Percentiles rank a stretch among this genome's conserved stretches.
Conservation (phyloP, 306 rosid genomes). For the Mimosa bimucronata region DNA sequence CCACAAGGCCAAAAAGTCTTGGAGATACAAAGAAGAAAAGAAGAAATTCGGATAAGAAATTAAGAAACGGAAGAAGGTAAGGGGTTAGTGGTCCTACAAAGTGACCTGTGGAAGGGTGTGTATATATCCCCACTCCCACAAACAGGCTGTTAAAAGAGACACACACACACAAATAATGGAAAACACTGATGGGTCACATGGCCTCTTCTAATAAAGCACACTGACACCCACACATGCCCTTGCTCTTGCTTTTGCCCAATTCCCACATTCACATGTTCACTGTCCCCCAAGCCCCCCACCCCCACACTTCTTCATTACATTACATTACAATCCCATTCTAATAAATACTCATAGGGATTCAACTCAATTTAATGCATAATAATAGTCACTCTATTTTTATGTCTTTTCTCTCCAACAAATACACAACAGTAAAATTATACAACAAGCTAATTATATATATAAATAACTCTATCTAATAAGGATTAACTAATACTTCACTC, state of each 20-base stretch:
- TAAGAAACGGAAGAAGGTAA: conserved; percentile 11
- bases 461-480: not conserved
- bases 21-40: conserved; percentile 31
- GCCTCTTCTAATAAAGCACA: conserved; percentile 57
- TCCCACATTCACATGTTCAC: conserved; percentile 73
- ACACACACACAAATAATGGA: conserved; percentile 62
- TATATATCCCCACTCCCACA: conserved; percentile 28
- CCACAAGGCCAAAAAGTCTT: conserved; percentile 42
- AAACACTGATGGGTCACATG: conserved; percentile 75
- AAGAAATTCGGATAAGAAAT: conserved; percentile 33
- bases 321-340: conserved; percentile 27
- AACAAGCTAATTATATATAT: not conserved
- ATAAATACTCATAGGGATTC: not conserved
- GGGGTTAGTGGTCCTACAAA: conserved; percentile 54
- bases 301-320: conserved; percentile 19
- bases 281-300: conserved; percentile 57
- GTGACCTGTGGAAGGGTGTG: conserved; percentile 17
- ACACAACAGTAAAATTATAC: not conserved
- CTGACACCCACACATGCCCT: conserved; percentile 92
- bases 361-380: not conserved
- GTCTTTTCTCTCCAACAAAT: not conserved
- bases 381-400: not conserved
- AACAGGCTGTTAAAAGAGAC: conserved; percentile 84
- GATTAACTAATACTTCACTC: not conserved
- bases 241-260: conserved; percentile 55